phyloP scores from a whole-genome alignment of 176 grass and related monocot genomes.

The Triticum dicoccoides region DNA sequence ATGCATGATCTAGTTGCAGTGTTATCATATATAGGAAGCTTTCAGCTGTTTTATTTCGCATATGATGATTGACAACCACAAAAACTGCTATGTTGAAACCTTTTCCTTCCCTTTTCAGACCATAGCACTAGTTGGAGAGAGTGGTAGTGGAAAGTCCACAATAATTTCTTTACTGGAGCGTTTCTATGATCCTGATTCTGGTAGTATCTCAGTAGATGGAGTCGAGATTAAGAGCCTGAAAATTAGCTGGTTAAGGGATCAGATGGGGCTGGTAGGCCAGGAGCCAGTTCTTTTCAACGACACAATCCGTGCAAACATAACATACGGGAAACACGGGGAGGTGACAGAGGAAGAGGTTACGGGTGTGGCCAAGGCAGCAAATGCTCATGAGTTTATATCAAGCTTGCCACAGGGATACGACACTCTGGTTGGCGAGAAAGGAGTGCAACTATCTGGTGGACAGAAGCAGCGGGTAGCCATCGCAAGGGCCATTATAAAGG shows the following conservation, averaged over 20 bases:
- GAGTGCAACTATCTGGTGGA: conserved; percentile 58
- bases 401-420: conserved; percentile 51
- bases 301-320: conserved; percentile 57
- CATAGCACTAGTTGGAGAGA: conserved; percentile 75
- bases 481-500: conserved; percentile 62
- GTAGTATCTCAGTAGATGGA: conserved; percentile 55
- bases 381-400: conserved; percentile 59
- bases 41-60: background rate
- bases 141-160: conserved; percentile 74
- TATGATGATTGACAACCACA: background rate
- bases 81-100: conserved; percentile 9
- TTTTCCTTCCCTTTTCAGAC: conserved; percentile 43
- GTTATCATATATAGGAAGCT: background rate
- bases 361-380: conserved; percentile 46
- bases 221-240: conserved; percentile 38
- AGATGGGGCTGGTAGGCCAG: conserved; percentile 59
- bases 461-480: conserved; percentile 63
- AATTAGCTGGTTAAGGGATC: conserved; percentile 53
- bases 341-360: conserved; percentile 54
- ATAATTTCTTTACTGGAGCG: conserved; percentile 67
- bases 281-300: conserved; percentile 63
- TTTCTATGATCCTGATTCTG: conserved; percentile 68
- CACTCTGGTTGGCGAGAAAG: conserved; percentile 52
- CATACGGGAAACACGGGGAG: conserved; percentile 38
- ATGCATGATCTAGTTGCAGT: background rate